Evolutionary conservation across 192 early-diverging fungal species (phyloP), one percentile per base, ranked within the genome.

Genomic region (Coemansia umbellata): DNA sequence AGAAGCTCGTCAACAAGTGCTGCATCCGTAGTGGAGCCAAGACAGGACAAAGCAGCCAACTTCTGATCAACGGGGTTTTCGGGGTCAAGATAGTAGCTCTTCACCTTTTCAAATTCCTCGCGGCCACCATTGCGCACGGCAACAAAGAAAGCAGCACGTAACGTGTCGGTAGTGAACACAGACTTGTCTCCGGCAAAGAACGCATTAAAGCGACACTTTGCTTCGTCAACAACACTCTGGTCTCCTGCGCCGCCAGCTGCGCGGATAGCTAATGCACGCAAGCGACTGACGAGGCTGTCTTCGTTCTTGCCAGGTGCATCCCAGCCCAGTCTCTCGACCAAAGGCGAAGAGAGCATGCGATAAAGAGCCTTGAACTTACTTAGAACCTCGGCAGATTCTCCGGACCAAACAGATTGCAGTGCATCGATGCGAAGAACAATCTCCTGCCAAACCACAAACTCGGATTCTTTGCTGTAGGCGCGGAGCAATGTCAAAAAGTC

Each of bases 371-470:
- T 73, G 45, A 98, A 66, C 10, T 82, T 81, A 9, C 84, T 71
- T 27, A 53, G 58, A 30, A 91, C 77, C 37, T 78, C 77, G 5
- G 80, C 69, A 6, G 81, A 70, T 65, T 91, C 81, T 41, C 79
- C 60, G 45, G 86, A 87, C 79, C 84, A 92, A 18, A 81, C 86
- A 2, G 76, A 68, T 26, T 74, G 44, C 24, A 98, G 65, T 8
- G 75, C 72, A 21, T 74, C 78, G 22, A 86, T 47, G 50, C 81
- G 81, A 22, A 65, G 62, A 22, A 71, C 81, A 28, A 93, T 80
- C 33, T 85, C 80, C 21, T 77, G 71, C 85, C 84, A 85, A 8
- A 91, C 86, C 31, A 92, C 85, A 65, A 90, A 91, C 56, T 92
- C 75, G 21, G 84, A 80, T 67, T 96, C 95, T 36, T 80, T 74